These are phyloP conservation scores for Suillus decipiens DNA, from an alignment of 768 basidiomycete genomes.

Conservation along the genomic window DNA sequence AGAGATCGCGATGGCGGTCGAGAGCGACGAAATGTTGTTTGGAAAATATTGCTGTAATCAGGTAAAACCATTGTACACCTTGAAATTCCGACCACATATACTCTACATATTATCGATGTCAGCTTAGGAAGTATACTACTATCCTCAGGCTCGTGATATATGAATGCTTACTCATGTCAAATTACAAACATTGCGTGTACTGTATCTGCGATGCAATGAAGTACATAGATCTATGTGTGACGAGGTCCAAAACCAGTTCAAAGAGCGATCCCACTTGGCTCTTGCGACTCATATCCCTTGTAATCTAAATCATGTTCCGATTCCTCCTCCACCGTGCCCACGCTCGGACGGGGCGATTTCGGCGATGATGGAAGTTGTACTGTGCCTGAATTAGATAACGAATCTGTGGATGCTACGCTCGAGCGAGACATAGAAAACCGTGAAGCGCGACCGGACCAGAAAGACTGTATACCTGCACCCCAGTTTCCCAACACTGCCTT, in stretches of 20 bases:
- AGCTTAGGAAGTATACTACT: not conserved
- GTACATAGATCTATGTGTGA: not conserved
- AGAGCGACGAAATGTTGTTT: too few species aligned
- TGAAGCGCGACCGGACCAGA: constrained; percentile 43
- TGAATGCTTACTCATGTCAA: not conserved
- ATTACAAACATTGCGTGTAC: constrained; percentile 10
- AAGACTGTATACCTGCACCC: constrained; percentile 50
- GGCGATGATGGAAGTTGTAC: constrained; percentile 12
- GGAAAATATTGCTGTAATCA: too few species aligned
- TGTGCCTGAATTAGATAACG: constrained; percentile 16
- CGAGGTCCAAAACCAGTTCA: constrained; percentile 18
- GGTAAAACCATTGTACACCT: too few species aligned
- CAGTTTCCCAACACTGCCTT: constrained; percentile 40
- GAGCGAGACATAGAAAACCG: constrained; percentile 39
- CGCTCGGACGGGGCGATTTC: constrained; percentile 18
- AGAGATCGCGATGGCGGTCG: not conserved
- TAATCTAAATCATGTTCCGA: constrained; percentile 22
- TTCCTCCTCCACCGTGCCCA: constrained; percentile 30
- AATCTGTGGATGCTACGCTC: constrained; percentile 28
- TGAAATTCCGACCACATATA: too few species aligned
- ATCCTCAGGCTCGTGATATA: not conserved
- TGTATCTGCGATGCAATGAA: constrained; percentile 7
- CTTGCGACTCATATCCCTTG: constrained; percentile 19
- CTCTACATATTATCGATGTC: too few species aligned
- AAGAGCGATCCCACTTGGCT: constrained; percentile 32